phyloP scores from a whole-genome alignment of 495 filamentous ascomycete genomes.

The Hyaloscypha variabilis region DNA sequence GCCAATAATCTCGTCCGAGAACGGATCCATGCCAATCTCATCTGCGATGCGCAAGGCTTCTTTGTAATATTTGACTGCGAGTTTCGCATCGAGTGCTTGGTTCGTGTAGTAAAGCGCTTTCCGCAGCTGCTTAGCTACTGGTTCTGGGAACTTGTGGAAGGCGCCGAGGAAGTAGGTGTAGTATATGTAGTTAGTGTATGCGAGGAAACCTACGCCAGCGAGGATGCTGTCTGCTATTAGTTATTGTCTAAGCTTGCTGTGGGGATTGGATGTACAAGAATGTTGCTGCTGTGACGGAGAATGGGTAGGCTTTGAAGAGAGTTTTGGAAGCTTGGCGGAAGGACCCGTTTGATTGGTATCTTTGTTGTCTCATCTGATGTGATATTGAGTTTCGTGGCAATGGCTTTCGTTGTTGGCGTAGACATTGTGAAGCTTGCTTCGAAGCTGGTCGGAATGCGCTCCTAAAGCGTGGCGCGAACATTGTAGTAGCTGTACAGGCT shows the following conservation, averaged over 20 bases:
- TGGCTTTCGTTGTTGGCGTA: slow-evolving; percentile 23
- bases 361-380: slow-evolving; percentile 23
- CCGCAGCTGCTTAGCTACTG: slow-evolving; percentile 80
- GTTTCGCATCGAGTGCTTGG: slow-evolving; percentile 64
- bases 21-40: slow-evolving; percentile 78
- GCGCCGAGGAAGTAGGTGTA: slow-evolving; percentile 61
- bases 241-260: not conserved
- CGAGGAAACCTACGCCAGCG: slow-evolving; percentile 48
- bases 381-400: slow-evolving; percentile 21
- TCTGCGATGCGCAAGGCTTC: slow-evolving; percentile 70
- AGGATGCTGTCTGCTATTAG: slow-evolving; percentile 44
- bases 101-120: slow-evolving; percentile 86
- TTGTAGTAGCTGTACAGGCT: slow-evolving; percentile 8
- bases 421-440: slow-evolving; percentile 26
- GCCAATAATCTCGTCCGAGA: slow-evolving; percentile 86
- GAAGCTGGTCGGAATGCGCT: slow-evolving; percentile 20
- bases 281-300: slow-evolving; percentile 25
- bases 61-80: slow-evolving; percentile 80
- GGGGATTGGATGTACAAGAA: slow-evolving; percentile 15
- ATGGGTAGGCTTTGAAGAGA: slow-evolving; percentile 25
- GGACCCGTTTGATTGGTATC: slow-evolving; percentile 16
- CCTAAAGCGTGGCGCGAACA: slow-evolving; percentile 27
- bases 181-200: slow-evolving; percentile 66
- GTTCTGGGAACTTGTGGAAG: slow-evolving; percentile 78
- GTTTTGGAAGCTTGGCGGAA: slow-evolving; percentile 16